Evolutionary conservation across 371 early-diverging fungal genomes (phyloP), one percentile per base, ranked within the genome.

Genomic region (Mycotypha africana): DNA sequence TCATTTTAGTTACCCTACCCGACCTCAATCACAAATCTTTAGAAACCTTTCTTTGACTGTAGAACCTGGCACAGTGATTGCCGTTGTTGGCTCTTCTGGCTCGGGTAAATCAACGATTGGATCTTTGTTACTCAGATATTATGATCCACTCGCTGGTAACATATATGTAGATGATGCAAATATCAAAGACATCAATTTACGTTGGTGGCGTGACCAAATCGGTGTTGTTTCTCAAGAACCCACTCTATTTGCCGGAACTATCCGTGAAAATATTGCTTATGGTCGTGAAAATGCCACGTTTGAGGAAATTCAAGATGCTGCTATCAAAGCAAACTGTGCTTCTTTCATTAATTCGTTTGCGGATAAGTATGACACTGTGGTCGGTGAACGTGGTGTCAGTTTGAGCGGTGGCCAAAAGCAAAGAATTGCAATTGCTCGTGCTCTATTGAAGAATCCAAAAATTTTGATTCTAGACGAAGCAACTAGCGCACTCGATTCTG

Each of bases 331-430:
- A 37, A 83, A 89, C 44, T 81, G 80, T 53, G 65, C 74, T 14
- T 62, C 64, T 0, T 90, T 88, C 41, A 82, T 90, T 49, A 58
- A 57, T 10, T 30, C 43, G 0, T 80, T 90, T 54, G 82, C 82
- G 5, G 69, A 85, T 16, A 70, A 74, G 21, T 82, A 81, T 38
- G 65, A 87, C 7, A 88, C 91, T 7, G 35, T 69, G 24, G 84
- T 88, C 1, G 91, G 88, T 30, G 84, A 83, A 23, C 64, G 79
- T 26, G 99, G 99, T 17, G 62, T 88, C 60, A 81, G 88, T 45
- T 68, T 97, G 12, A 79, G 79, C 35, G 87, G 88, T 21, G 99
- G 99, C 16, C 97, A 99, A 67, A 93, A 93, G 84, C 73, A 72
- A 50, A 62, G 68, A 43, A 51, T 72, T 16, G 73, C 73, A 20